phyloP scores from a whole-genome alignment of 1,284 basidiomycete genomes.

The Trichosporon ovoides region DNA sequence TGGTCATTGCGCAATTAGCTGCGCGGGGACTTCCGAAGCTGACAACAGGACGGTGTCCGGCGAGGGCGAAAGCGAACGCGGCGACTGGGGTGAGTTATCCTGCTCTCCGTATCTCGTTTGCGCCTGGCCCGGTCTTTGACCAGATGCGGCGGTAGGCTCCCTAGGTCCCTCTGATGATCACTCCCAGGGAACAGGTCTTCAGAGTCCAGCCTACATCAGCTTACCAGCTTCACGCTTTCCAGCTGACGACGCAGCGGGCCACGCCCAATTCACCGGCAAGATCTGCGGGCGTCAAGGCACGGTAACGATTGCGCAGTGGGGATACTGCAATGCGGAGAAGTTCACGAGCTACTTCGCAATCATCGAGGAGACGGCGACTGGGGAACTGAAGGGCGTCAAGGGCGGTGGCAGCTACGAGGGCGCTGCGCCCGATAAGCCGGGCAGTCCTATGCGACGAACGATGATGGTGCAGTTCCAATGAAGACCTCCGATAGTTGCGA shows the following conservation, averaged over 20 bases:
- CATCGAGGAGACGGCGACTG: not conserved
- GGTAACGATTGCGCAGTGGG: not conserved
- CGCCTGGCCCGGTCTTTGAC: no score
- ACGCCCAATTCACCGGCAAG: not conserved
- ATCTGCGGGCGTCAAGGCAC: not conserved
- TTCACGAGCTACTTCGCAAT: not conserved
- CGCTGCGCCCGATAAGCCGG: not conserved
- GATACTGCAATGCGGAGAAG: not conserved
- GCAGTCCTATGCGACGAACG: not conserved
- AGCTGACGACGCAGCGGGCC: not conserved
- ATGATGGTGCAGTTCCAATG: not conserved
- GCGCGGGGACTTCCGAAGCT: no score
- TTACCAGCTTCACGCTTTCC: no score
- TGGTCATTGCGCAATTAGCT: not conserved
- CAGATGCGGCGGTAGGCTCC: no score
- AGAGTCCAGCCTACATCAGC: no score
- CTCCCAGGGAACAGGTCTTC: no score
- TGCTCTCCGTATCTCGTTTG: no score
- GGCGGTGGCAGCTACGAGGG: not conserved
- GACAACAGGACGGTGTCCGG: not conserved
- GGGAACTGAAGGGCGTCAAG: not conserved
- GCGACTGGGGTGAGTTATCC: not conserved
- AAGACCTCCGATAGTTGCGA: no score
- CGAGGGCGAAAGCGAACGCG: not conserved
- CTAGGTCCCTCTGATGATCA: no score